These are phyloP conservation scores for Apiotrichum montevideense DNA, from an alignment of 1,284 basidiomycete genomes.

Conservation along the genomic window DNA sequence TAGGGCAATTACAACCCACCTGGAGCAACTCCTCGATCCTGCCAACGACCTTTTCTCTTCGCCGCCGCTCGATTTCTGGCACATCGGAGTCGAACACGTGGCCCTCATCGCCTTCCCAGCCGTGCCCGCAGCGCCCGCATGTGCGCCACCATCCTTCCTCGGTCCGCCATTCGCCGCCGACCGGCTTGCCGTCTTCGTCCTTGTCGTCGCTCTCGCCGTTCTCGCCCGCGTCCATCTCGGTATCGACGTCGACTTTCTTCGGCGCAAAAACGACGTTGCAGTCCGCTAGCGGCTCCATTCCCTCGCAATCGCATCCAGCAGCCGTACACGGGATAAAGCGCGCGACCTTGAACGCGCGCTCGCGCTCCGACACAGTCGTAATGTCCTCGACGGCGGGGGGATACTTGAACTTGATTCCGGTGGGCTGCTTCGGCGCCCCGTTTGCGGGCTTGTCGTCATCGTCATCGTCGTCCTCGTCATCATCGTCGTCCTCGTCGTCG, in stretches of 20 bases:
- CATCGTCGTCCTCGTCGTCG: slow-evolving; percentile 6
- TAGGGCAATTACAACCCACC: slow-evolving; percentile 49
- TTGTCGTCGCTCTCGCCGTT: neutral
- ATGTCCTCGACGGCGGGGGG: slow-evolving; percentile 32
- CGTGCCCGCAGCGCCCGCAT: slow-evolving; percentile 69
- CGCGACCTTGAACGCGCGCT: slow-evolving; percentile 43
- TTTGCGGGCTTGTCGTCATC: slow-evolving; percentile 4
- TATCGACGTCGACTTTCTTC: slow-evolving; percentile 50
- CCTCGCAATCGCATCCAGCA: slow-evolving; percentile 55
- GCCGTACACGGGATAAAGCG: slow-evolving; percentile 37
- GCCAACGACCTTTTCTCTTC: slow-evolving; percentile 69
- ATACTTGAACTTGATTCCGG: slow-evolving; percentile 23
- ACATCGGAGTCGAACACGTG: slow-evolving; percentile 50
- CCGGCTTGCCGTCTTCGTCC: too few relatives aligned
- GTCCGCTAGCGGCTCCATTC: slow-evolving; percentile 61
- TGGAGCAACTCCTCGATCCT: slow-evolving; percentile 77
- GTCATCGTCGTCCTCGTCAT: slow-evolving; percentile 14
- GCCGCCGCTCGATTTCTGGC: slow-evolving; percentile 41
- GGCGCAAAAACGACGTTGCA: slow-evolving; percentile 57
- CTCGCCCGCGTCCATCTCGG: slow-evolving; percentile 49
- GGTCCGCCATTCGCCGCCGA: slow-evolving; percentile 12
- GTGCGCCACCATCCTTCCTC: slow-evolving; percentile 55
- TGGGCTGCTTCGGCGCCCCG: neutral
- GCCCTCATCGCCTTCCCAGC: slow-evolving; percentile 61
- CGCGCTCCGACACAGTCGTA: slow-evolving; percentile 24